Percentiles rank a stretch among this genome's conserved stretches.
phyloP scores from a whole-genome alignment of 345 rosid genomes.

The Arabidopsis suecica region DNA sequence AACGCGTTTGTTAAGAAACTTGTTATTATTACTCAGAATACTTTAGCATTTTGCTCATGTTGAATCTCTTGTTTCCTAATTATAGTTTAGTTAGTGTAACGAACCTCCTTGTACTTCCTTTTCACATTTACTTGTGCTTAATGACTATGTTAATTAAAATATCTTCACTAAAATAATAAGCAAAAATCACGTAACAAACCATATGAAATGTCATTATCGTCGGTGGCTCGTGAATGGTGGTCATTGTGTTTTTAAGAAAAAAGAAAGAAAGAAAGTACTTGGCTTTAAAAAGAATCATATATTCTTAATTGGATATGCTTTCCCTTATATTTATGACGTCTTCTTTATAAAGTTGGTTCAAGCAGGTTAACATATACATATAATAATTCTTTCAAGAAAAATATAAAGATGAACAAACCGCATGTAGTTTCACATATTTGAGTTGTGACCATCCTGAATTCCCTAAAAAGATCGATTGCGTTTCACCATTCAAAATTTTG shows the following conservation, averaged over 20 bases:
- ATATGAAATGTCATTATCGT: conserved; percentile 2
- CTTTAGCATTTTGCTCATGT: not conserved
- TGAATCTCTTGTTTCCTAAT: not conserved
- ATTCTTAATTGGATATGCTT: not conserved
- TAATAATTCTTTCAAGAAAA: not conserved
- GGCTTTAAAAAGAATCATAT: conserved; percentile 1
- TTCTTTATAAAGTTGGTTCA: not conserved
- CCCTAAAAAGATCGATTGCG: not conserved
- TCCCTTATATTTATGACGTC: not conserved
- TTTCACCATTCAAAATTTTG: conserved; percentile 21
- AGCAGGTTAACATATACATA: not conserved
- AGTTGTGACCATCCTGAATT: conserved; percentile 6
- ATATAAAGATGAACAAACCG: not conserved
- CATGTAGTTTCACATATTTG: not conserved
- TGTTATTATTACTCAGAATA: too few relatives aligned
- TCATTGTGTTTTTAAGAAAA: not conserved
- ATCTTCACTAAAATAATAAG: not conserved
- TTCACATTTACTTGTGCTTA: not conserved
- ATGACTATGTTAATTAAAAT: not conserved
- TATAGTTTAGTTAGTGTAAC: not conserved
- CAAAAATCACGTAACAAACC: not conserved
- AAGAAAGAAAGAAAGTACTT: not conserved
- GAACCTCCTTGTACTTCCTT: not conserved
- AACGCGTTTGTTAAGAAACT: not conserved
- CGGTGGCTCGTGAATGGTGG: conserved; percentile 2